Evolutionary conservation across 331 rosid genomes (phyloP).

Genomic region (Quercus tomentella): DNA sequence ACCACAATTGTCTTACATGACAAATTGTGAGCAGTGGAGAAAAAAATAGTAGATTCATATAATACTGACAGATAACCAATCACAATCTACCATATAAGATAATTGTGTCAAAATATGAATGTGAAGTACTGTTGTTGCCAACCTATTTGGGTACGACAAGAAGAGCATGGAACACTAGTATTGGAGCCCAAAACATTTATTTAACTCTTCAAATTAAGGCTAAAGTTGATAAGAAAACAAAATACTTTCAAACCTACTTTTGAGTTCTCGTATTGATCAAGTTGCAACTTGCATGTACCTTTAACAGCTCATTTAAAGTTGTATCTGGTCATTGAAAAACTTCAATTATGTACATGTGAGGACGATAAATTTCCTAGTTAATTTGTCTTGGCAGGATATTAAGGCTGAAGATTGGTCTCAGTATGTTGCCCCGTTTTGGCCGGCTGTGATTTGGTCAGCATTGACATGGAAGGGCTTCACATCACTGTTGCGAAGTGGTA

Average conservation of each 20-base stretch:
- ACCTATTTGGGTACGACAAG: neutral
- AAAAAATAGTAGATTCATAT: too few species aligned
- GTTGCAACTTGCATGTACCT: neutral
- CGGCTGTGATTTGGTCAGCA: constrained; percentile 85
- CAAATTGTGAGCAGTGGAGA: too few species aligned
- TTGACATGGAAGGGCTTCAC: constrained; percentile 78
- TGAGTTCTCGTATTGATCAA: neutral
- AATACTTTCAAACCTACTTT: neutral
- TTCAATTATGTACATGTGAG: neutral
- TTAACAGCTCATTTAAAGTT: neutral
- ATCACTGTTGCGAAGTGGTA: constrained; percentile 71
- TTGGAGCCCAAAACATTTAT: neutral
- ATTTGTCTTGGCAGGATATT: constrained; percentile 53
- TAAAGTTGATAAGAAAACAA: neutral
- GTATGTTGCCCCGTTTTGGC: constrained; percentile 92
- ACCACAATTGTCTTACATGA: fast-evolving
- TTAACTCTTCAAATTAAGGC: neutral
- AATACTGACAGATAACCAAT: too few species aligned
- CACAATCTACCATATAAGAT: too few species aligned
- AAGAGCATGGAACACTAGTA: neutral
- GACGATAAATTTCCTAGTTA: neutral
- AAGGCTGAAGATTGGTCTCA: constrained; percentile 84
- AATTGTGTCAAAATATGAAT: too few species aligned
- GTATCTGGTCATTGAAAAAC: neutral
- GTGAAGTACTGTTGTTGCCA: too few species aligned